phyloP scores from a whole-genome alignment of 1,284 basidiomycete species.

The Papiliotrema terrestris region DNA sequence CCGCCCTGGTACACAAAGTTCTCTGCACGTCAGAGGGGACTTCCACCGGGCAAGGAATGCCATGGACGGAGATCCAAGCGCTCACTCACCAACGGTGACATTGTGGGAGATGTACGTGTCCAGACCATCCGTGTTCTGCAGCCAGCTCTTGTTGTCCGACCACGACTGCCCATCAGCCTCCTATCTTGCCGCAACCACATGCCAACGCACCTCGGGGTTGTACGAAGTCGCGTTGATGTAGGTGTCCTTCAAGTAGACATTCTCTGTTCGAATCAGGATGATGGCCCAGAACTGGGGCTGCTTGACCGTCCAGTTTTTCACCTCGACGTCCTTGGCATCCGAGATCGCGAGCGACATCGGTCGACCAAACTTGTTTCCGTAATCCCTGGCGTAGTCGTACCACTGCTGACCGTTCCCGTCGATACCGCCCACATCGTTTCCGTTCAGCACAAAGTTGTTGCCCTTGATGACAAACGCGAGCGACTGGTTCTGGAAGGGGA shows the following conservation, averaged over 20 bases:
- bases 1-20: constrained; percentile 46
- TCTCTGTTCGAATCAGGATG: constrained; percentile 55
- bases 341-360: constrained; percentile 60
- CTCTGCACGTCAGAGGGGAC: constrained; percentile 50
- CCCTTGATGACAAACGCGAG: constrained; percentile 65
- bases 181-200: not conserved
- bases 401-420: constrained; percentile 60
- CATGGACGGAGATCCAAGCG: no score
- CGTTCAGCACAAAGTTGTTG: constrained; percentile 58
- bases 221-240: constrained; percentile 63
- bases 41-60: no score
- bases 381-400: constrained; percentile 54
- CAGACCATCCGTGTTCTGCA: constrained; percentile 56
- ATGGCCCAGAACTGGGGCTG: constrained; percentile 65
- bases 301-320: constrained; percentile 57
- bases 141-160: constrained; percentile 43
- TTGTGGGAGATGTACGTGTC: constrained; percentile 59
- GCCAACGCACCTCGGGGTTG: constrained; percentile 49
- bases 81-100: constrained; percentile 48
- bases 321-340: constrained; percentile 52
- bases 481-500: constrained; percentile 59
- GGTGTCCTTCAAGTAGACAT: constrained; percentile 46
- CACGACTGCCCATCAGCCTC: constrained; percentile 4
- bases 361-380: constrained; percentile 52
- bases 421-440: constrained; percentile 59